These are phyloP conservation scores for Hirschfeldia incana DNA, from an alignment of 345 rosid species.

Conservation along the genomic window DNA sequence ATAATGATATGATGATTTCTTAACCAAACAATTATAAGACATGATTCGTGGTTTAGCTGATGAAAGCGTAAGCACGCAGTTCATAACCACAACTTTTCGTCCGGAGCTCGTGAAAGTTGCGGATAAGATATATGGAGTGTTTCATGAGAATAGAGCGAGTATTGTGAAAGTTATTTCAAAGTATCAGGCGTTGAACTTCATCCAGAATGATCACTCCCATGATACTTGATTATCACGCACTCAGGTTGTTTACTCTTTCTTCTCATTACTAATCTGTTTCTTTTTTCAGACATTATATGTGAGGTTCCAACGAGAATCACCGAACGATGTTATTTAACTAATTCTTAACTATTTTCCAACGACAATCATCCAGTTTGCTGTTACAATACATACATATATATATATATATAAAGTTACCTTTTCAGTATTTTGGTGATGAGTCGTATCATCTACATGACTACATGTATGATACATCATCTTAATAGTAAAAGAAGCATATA, in stretches of 20 bases:
- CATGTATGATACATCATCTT: too few species aligned
- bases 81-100: slow-evolving; percentile 93
- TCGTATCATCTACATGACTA: too few species aligned
- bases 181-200: slow-evolving; percentile 82
- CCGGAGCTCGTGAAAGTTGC: slow-evolving; percentile 96
- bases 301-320: too few species aligned
- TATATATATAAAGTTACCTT: too few species aligned
- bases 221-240: slow-evolving; percentile 53
- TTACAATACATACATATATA: not conserved
- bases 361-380: not conserved
- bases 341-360: not conserved
- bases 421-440: too few species aligned
- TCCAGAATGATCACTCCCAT: slow-evolving; percentile 87
- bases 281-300: too few species aligned
- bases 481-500: too few species aligned
- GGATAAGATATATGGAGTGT: slow-evolving; percentile 89
- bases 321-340: too few species aligned
- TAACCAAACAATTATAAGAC: slow-evolving; percentile 44
- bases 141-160: slow-evolving; percentile 87
- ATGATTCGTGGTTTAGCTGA: slow-evolving; percentile 94
- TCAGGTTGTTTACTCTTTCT: slow-evolving; percentile 43
- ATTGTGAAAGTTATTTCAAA: slow-evolving; percentile 65
- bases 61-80: slow-evolving; percentile 70
- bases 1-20: not conserved
- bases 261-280: not conserved